Percentiles rank a stretch among this genome's conserved stretches.
Conservation (phyloP, 768 basidiomycete genomes). For the Termitomyces bulborhizus region DNA sequence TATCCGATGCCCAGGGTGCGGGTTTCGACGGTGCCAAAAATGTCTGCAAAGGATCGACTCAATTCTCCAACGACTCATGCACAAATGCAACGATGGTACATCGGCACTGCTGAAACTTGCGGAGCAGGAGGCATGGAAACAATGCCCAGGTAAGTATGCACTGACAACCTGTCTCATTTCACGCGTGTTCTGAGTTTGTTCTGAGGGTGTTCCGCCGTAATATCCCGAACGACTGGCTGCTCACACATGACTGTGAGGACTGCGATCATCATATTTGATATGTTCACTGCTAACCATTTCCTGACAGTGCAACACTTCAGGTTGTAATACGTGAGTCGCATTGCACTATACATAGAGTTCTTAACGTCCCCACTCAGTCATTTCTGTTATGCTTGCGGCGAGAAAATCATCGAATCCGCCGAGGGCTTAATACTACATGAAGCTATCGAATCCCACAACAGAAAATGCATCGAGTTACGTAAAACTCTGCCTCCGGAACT, state of each 20-base stretch:
- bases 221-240: constrained; percentile 47
- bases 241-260: constrained; percentile 51
- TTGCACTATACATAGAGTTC: neutral
- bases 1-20: constrained; percentile 47
- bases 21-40: constrained; percentile 53
- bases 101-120: constrained; percentile 46
- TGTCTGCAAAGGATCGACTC: constrained; percentile 40
- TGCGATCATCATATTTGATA: neutral
- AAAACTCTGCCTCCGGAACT: neutral
- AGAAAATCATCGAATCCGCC: constrained; percentile 27
- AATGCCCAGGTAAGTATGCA: constrained; percentile 43
- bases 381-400: constrained; percentile 50
- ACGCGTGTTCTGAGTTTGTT: neutral
- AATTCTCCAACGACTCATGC: constrained; percentile 34
- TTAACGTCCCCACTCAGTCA: constrained; percentile 21
- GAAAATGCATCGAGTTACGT: neutral
- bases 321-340: constrained; percentile 41
- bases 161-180: neutral
- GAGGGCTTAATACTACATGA: neutral
- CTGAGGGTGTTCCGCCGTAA: constrained; percentile 40
- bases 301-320: constrained; percentile 43
- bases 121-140: constrained; percentile 49
- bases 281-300: neutral
- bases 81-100: constrained; percentile 32
- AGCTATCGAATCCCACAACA: neutral